These are phyloP conservation scores for Triadica sebifera DNA, from an alignment of 345 rosid genomes.

Conservation along the genomic window DNA sequence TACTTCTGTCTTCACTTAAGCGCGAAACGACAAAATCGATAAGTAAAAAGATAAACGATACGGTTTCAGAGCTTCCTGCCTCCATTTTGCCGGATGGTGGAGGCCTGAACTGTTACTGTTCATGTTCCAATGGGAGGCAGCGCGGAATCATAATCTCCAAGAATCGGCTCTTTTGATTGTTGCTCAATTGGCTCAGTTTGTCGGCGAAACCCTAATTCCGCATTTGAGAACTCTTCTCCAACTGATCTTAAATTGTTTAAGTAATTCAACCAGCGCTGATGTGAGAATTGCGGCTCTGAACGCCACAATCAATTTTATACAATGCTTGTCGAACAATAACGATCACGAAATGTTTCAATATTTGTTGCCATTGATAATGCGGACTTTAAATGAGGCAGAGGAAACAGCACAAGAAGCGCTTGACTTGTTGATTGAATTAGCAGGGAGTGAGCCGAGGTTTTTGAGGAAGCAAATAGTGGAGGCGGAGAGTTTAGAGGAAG, in stretches of 20 bases:
- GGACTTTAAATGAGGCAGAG: constrained; percentile 88
- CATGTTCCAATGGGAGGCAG: constrained; percentile 83
- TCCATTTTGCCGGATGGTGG: constrained; percentile 70
- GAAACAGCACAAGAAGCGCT: constrained; percentile 91
- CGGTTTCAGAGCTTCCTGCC: constrained; percentile 82
- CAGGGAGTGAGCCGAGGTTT: constrained; percentile 90
- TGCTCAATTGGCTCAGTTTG: constrained; percentile 78
- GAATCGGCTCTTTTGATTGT: constrained; percentile 82
- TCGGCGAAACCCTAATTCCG: constrained; percentile 73
- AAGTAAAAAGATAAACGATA: constrained; percentile 77
- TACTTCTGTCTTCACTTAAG: constrained; percentile 66
- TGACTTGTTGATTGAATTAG: constrained; percentile 87
- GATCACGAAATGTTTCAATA: constrained; percentile 94
- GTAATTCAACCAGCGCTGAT: constrained; percentile 49
- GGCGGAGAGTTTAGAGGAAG: constrained; percentile 93
- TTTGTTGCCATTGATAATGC: constrained; percentile 85
- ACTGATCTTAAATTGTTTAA: constrained; percentile 65
- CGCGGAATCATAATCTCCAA: constrained; percentile 67
- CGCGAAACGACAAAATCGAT: constrained; percentile 68
- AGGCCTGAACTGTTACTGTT: constrained; percentile 93
- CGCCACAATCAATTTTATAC: constrained; percentile 82
- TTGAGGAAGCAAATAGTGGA: constrained; percentile 80
- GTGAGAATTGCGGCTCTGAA: constrained; percentile 91
- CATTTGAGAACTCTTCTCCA: constrained; percentile 70
- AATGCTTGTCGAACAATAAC: constrained; percentile 54